phyloP scores from a whole-genome alignment of 257 asterid genomes.

The Agastache rugosa region DNA sequence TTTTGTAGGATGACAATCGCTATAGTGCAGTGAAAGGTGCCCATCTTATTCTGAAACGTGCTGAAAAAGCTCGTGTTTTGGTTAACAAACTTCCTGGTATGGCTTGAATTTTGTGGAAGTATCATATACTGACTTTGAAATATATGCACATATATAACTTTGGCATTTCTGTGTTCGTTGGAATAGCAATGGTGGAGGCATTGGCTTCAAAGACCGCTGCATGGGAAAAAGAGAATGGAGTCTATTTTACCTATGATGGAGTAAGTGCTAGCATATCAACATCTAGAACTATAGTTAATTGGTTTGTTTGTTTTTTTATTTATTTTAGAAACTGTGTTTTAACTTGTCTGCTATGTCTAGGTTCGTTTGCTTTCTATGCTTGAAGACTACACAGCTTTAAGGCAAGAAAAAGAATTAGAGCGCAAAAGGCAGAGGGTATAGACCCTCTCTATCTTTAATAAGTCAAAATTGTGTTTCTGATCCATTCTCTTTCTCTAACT shows the following conservation, averaged over 20 bases:
- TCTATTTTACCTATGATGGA: slow-evolving; percentile 83
- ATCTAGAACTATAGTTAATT: not conserved
- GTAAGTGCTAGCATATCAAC: slow-evolving; percentile 50
- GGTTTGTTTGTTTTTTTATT: not conserved
- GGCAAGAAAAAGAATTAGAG: slow-evolving; percentile 87
- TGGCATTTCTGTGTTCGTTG: slow-evolving; percentile 25
- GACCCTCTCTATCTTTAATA: not conserved
- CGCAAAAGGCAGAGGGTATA: slow-evolving; percentile 89
- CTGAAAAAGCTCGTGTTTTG: slow-evolving; percentile 94
- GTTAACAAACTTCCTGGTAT: slow-evolving; percentile 95
- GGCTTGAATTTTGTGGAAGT: slow-evolving; percentile 24
- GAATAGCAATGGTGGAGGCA: slow-evolving; percentile 86
- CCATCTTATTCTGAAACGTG: slow-evolving; percentile 93
- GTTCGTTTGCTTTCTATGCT: slow-evolving; percentile 87
- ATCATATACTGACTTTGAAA: slow-evolving; percentile 6
- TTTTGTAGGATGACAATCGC: slow-evolving; percentile 85
- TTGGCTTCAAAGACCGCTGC: slow-evolving; percentile 74
- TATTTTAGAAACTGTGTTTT: not conserved
- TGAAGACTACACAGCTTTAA: slow-evolving; percentile 68
- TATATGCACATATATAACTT: slow-evolving; percentile 5
- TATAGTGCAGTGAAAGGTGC: slow-evolving; percentile 98
- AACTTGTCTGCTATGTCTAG: slow-evolving; percentile 47
- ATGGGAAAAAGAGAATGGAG: slow-evolving; percentile 93
- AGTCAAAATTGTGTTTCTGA: slow-evolving; percentile 10
- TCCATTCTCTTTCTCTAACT: slow-evolving; percentile 20